phyloP scores from a whole-genome alignment of 345 rosid genomes.

The Euphorbia peplus region DNA sequence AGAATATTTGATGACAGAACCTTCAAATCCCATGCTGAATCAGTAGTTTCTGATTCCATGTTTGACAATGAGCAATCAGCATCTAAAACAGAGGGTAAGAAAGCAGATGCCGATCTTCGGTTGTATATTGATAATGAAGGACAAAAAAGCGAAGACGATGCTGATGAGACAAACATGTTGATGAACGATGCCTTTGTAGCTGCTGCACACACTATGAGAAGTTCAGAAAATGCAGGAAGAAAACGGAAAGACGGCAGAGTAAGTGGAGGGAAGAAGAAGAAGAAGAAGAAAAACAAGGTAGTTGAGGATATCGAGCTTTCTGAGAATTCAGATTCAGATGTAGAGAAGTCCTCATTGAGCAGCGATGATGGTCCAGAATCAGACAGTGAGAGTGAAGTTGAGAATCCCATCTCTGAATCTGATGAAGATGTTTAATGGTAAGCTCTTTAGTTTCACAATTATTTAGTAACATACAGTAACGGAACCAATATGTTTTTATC shows the following conservation, averaged over 20 bases:
- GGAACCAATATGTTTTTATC: too few relatives aligned
- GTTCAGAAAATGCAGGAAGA: slow-evolving; percentile 14
- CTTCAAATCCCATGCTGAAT: slow-evolving; percentile 38
- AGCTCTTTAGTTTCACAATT: too few relatives aligned
- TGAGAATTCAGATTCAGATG: slow-evolving; percentile 20
- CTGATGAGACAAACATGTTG: slow-evolving; percentile 23
- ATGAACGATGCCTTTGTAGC: slow-evolving; percentile 39
- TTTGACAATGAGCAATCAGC: slow-evolving; percentile 22
- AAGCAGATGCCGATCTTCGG: slow-evolving; percentile 20
- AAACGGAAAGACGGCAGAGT: slow-evolving; percentile 31
- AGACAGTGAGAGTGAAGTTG: slow-evolving; percentile 47
- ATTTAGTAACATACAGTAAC: too few relatives aligned
- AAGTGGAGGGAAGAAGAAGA: slow-evolving; percentile 26
- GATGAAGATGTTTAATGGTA: slow-evolving; percentile 22
- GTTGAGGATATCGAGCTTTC: slow-evolving; percentile 25
- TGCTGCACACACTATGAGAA: slow-evolving; percentile 41
- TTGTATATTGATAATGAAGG: slow-evolving; percentile 45
- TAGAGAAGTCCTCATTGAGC: slow-evolving; percentile 17
- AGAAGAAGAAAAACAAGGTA: too few relatives aligned
- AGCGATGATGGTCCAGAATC: slow-evolving; percentile 14
- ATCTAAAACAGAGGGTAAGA: slow-evolving; percentile 20
- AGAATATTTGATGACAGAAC: slow-evolving; percentile 36
- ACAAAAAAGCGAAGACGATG: slow-evolving; percentile 31
- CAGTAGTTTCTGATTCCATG: slow-evolving; percentile 28
- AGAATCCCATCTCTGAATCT: slow-evolving; percentile 38